phyloP scores from a whole-genome alignment of 78 protist genomes.

The Pelomyxa schiedti region DNA sequence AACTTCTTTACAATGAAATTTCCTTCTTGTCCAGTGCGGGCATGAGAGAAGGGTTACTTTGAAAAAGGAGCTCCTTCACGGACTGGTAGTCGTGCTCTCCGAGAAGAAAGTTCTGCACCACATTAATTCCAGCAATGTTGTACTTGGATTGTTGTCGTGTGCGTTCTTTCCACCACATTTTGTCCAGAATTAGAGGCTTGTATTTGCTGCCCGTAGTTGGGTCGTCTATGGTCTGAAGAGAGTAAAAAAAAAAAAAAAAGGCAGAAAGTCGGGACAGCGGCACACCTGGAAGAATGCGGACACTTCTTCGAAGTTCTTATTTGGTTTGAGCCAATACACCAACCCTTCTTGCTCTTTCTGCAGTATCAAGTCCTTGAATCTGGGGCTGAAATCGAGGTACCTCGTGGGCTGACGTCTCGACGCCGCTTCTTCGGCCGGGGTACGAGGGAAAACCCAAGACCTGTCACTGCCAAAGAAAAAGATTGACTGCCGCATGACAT shows the following conservation, averaged over 20 bases:
- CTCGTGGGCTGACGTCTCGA: background rate
- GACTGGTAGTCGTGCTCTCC: constrained; percentile 8
- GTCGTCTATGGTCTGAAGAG: background rate
- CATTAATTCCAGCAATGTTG: background rate
- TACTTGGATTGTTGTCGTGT: background rate
- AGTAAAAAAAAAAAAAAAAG: background rate
- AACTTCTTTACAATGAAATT: background rate
- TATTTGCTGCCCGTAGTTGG: constrained; percentile 4
- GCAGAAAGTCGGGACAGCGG: background rate
- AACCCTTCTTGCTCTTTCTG: background rate
- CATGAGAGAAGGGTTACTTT: background rate
- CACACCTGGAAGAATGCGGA: background rate
- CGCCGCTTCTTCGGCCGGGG: background rate
- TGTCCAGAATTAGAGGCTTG: constrained; percentile 1
- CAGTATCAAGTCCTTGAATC: background rate
- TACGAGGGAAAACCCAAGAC: constrained; percentile 3
- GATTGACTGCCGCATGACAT: background rate
- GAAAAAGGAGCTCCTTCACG: constrained; percentile 2
- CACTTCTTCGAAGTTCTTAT: background rate
- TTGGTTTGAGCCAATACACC: constrained; percentile 2
- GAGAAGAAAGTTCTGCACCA: constrained; percentile 1
- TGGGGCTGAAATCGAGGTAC: background rate
- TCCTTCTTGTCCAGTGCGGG: background rate
- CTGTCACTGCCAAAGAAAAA: constrained; percentile 5
- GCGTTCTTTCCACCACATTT: background rate